Evolutionary conservation across 148 eudicot species (phyloP).

Genomic region (Spergularia bocconei): DNA sequence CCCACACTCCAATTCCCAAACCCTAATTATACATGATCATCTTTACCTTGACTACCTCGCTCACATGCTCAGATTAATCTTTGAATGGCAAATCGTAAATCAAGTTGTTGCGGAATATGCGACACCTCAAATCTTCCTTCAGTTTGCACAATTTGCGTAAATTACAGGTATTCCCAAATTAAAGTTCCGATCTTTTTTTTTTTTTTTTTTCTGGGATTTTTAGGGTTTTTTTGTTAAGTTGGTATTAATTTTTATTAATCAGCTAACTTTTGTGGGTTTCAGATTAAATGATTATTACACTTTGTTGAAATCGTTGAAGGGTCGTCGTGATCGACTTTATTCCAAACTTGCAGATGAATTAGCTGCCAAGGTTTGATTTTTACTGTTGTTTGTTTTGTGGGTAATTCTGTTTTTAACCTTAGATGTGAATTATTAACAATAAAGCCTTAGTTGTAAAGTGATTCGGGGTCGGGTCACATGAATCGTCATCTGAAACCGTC

Average conservation of each 20-base stretch:
- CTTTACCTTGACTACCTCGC: too few relatives aligned
- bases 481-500: too few relatives aligned
- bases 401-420: neutral
- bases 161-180: conserved; percentile 53
- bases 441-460: too few relatives aligned
- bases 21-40: too few relatives aligned
- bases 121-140: conserved; percentile 75
- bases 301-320: conserved; percentile 56
- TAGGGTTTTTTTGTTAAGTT: neutral
- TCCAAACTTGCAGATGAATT: conserved; percentile 58
- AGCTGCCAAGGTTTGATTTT: conserved; percentile 60
- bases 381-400: neutral
- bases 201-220: neutral
- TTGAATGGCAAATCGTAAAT: conserved; percentile 42
- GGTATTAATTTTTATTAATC: neutral
- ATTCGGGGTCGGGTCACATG: too few relatives aligned
- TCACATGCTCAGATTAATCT: neutral
- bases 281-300: conserved; percentile 77
- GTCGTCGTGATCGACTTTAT: conserved; percentile 63
- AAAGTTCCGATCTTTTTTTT: neutral
- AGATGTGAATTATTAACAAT: too few relatives aligned
- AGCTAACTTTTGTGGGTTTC: conserved; percentile 22
- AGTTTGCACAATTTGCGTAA: conserved; percentile 63
- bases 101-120: conserved; percentile 62
- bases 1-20: too few relatives aligned